Base-by-base conservation (phyloP, 2,329 filamentous ascomycete genomes). In the Aureobasidium sp. region DNA sequence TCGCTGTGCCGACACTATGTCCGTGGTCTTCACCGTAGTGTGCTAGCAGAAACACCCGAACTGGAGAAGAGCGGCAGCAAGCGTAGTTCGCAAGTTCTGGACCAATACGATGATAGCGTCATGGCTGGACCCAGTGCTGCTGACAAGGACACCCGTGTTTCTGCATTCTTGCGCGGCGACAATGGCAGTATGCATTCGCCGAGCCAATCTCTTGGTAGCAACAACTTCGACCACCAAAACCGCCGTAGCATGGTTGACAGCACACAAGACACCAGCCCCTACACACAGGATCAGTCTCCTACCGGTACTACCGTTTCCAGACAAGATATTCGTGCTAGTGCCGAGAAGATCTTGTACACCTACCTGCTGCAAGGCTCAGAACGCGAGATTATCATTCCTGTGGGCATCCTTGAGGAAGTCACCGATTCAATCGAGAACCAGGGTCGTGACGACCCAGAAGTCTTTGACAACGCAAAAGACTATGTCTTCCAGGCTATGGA, bases 401-500 rank as follows among this genome's bases (percentile, higher is more conserved):
- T 92, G 65, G 86, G 86, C 37, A 96, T 97, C 71, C 88, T 93
- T 0, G 83, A 89, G 61, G 87, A 92, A 27, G 92, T 97, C 64
- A 95, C 92, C 43, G 83, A 87, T 24, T 85, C 90, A 15, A 95
- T 99, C 66, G 94, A 99, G 76, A 88, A 93, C 68, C 87, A 91
- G 66, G 90, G 91, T 50, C 87, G 94, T 69, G 94, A 97, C 70
- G 94, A 99, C 72, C 94, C 94, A 0, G 94, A 99, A 74, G 89
- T 99, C 13, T 99, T 99, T 70, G 94, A 97, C 73, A 87, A 90
- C 24, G 94, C 94, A 61, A 99, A 99, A 79, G 94, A 99, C 78
- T 99, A 97, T 73, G 94, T 97, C 65, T 99, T 97, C 75, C 95
- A 99, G 77, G 95, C 95, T 37, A 99, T 99, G 94, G 95, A 99